These are phyloP conservation scores for Pleurotus eryngii DNA, from an alignment of 768 basidiomycete species.

Conservation along the genomic window DNA sequence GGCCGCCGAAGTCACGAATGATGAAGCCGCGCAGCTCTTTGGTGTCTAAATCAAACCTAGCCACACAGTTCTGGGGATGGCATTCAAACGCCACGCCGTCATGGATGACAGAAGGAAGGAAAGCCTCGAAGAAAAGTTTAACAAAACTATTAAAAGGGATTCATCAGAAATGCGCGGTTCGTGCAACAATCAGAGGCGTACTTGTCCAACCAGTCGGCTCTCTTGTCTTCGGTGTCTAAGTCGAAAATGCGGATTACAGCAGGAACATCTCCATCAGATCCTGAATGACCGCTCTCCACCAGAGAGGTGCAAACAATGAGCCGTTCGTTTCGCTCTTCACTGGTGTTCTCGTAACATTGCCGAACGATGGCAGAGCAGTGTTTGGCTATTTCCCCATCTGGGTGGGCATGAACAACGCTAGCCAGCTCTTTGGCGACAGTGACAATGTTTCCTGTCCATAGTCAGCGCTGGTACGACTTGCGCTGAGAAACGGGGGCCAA, in stretches of 20 bases:
- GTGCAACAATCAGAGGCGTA: slow-evolving; percentile 18
- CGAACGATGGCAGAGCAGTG: slow-evolving; percentile 53
- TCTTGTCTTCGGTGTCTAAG: slow-evolving; percentile 49
- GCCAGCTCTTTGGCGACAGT: slow-evolving; percentile 56
- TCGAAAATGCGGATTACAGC: slow-evolving; percentile 48
- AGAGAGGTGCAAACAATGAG: slow-evolving; percentile 56
- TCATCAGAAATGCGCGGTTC: slow-evolving; percentile 2
- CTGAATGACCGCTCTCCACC: slow-evolving; percentile 51
- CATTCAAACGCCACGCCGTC: slow-evolving; percentile 60
- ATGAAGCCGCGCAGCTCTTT: slow-evolving; percentile 52
- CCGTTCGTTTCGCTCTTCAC: slow-evolving; percentile 45
- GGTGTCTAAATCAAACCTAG: slow-evolving; percentile 46
- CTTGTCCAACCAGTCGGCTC: slow-evolving; percentile 48
- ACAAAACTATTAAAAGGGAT: slow-evolving; percentile 33
- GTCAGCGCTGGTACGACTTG: slow-evolving; percentile 47
- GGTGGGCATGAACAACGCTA: slow-evolving; percentile 44
- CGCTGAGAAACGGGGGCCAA: slow-evolving; percentile 53
- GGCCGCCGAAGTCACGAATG: slow-evolving; percentile 56
- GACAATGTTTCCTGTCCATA: slow-evolving; percentile 44
- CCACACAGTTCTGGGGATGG: slow-evolving; percentile 59
- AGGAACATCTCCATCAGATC: slow-evolving; percentile 40
- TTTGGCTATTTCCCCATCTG: slow-evolving; percentile 48
- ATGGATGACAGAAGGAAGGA: slow-evolving; percentile 48
- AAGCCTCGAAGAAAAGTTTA: slow-evolving; percentile 49
- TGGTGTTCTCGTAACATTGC: slow-evolving; percentile 46